Evolutionary conservation across 164 flowering plant genomes (phyloP).

Genomic region (Euptelea pleiosperma): DNA sequence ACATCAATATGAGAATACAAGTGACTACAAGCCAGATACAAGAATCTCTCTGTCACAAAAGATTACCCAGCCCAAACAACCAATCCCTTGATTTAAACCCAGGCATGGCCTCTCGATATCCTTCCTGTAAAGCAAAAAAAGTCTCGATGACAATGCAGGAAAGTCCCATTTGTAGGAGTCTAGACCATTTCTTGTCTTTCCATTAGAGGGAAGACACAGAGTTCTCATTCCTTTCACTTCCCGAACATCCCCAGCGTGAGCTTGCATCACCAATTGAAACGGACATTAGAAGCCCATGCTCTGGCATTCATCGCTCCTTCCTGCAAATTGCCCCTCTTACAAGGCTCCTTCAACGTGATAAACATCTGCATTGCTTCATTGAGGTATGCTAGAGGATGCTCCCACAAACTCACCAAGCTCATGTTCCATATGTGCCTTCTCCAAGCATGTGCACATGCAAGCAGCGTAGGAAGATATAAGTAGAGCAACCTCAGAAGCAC

Average conservation of each 20-base stretch:
- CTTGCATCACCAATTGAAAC: constrained; percentile 86
- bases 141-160: too few species aligned
- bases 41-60: too few species aligned
- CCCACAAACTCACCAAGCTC: constrained; percentile 54
- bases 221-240: not conserved
- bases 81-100: too few species aligned
- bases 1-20: too few species aligned
- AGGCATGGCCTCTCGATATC: too few species aligned
- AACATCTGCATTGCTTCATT: constrained; percentile 47
- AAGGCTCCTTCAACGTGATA: constrained; percentile 48
- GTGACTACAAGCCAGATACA: too few species aligned
- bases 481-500: constrained; percentile 68
- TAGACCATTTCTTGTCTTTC: too few species aligned
- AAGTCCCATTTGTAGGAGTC: too few species aligned
- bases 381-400: constrained; percentile 48
- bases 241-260: constrained; percentile 30
- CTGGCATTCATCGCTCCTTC: constrained; percentile 82
- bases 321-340: constrained; percentile 78
- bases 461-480: constrained; percentile 40
- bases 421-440: constrained; percentile 31
- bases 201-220: too few species aligned
- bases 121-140: too few species aligned
- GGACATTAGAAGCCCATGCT: constrained; percentile 91
- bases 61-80: too few species aligned
- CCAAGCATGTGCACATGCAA: constrained; percentile 22